Percentiles rank a stretch among this genome's conserved stretches.
Conservation (phyloP, 345 rosid genomes). For the Populus ilicifolia region DNA sequence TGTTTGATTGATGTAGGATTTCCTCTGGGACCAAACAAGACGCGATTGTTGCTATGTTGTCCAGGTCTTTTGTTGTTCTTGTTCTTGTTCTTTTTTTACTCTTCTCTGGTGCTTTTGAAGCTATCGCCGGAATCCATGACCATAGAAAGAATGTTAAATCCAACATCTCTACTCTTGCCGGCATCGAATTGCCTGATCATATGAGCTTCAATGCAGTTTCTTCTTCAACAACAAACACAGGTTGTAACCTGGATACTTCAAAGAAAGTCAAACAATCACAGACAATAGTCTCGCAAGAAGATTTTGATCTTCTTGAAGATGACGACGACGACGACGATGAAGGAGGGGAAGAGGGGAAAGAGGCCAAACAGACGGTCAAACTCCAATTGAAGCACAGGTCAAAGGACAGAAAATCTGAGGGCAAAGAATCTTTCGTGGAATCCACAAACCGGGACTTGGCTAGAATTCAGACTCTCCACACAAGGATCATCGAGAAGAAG, state of each 20-base stretch:
- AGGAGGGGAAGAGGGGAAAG: neutral
- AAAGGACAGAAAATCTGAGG: conserved; percentile 23
- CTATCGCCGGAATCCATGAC: conserved; percentile 33
- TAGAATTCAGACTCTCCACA: conserved; percentile 69
- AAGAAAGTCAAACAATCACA: conserved; percentile 27
- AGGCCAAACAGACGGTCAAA: conserved; percentile 44
- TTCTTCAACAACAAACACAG: conserved; percentile 46
- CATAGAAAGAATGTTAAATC: conserved; percentile 15
- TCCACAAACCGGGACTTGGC: conserved; percentile 54
- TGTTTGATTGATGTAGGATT: conserved; percentile 16
- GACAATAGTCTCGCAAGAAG: conserved; percentile 5
- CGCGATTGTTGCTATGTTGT: conserved; percentile 43
- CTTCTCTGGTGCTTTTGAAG: conserved; percentile 32
- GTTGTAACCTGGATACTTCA: conserved; percentile 47
- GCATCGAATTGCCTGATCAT: conserved; percentile 57
- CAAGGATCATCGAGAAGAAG: conserved; percentile 65
- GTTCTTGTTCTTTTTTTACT: conserved; percentile 38
- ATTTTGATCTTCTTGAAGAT: neutral
- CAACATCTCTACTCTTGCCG: conserved; percentile 52
- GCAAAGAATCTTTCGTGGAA: conserved; percentile 42
- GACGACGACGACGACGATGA: neutral
- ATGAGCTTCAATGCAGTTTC: conserved; percentile 73
- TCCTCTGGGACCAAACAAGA: conserved; percentile 16
- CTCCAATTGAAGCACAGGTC: conserved; percentile 60
- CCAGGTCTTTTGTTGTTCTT: conserved; percentile 31